Evolutionary conservation across 1,139 yeast species (phyloP).

Genomic region (Suzukiozyma palmioleophila): DNA sequence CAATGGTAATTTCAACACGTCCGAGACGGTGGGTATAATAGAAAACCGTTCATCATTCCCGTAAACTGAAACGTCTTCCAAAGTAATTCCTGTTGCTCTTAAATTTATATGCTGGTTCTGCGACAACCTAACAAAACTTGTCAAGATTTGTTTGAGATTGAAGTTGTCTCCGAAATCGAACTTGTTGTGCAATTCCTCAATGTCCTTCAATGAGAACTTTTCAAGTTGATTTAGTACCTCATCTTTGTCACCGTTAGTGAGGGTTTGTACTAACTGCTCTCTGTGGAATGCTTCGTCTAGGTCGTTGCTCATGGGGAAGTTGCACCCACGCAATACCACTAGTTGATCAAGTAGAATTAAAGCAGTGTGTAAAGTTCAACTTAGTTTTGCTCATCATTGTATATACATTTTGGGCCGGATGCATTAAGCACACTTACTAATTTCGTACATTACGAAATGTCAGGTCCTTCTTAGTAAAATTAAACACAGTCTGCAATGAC

Average conservation of each 20-base stretch:
- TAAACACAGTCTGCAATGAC: too few species aligned
- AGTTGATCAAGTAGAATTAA: too few species aligned
- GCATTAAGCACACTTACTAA: too few species aligned
- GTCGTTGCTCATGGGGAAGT: background rate
- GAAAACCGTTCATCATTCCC: slow-evolving; percentile 49
- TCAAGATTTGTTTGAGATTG: slow-evolving; percentile 10
- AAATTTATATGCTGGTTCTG: slow-evolving; percentile 40
- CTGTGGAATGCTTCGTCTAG: background rate
- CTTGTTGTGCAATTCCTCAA: slow-evolving; percentile 6
- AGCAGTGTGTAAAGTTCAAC: too few species aligned
- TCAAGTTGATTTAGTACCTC: background rate
- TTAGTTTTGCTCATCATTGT: too few species aligned
- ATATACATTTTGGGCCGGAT: too few species aligned
- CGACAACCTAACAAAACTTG: slow-evolving; percentile 12
- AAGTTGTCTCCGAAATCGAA: slow-evolving; percentile 12
- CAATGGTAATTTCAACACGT: slow-evolving; percentile 38
- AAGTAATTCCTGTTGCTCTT: slow-evolving; percentile 43
- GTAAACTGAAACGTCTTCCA: slow-evolving; percentile 41
- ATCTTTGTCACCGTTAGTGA: background rate
- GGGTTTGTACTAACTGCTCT: background rate
- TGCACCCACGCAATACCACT: too few species aligned
- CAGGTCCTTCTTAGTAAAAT: too few species aligned
- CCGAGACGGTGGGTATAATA: slow-evolving; percentile 44
- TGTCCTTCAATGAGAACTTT: background rate
- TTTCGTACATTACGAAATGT: too few species aligned